Evolutionary conservation across 2,329 filamentous ascomycete genomes (phyloP), one percentile per base, ranked within the genome.

Genomic region (Penicillium aurantiogriseum): DNA sequence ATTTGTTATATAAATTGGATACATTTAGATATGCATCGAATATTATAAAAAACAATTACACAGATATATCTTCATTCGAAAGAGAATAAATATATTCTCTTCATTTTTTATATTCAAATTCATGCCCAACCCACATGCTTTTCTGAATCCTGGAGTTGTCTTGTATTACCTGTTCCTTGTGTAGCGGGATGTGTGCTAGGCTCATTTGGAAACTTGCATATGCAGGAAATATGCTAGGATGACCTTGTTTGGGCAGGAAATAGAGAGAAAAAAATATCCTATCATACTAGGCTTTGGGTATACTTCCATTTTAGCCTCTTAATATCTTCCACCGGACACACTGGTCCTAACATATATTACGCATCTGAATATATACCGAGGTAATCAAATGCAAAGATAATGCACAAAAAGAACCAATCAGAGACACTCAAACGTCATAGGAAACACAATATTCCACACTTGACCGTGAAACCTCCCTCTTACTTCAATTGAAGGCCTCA

Each of bases 401-500:
- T 44, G 8, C 27, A 27, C 9, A 19, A 8, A 9, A 21, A 38
- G n/a, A 38, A 38, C 33, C 23, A 49, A 19, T 27, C 11, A 31
- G 23, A 27, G 29, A 25, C 4, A 1, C 33, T 38, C 10, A 29
- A 21, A 39, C 3, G n/a, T 27, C 17, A 35, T 25, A 51, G 15
- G 1, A 38, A n/a, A 47, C 33, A 54, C 21, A 42, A 35, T 21
- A 29, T 50, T 42, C 10, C n/a, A 23, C 23, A 25, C 11, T 29
- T 15, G 51, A 42, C 36, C 7, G 36, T 35, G 38, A 3, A 49
- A 36, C 45, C 15, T 47, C 27, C 44, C 21, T n/a, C n/a, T 31
- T 50, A 43, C 13, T 49, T 31, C 43, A 48, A 33, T 27, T 79
- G 65, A 33, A 73, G 63, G 2, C 59, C 69, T 72, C 58, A 62